Percentiles rank a stretch among this genome's conserved stretches.
These are phyloP conservation scores for Aureobasidium sp. DNA, from an alignment of 2,329 filamentous ascomycete species.

Conservation along the genomic window DNA sequence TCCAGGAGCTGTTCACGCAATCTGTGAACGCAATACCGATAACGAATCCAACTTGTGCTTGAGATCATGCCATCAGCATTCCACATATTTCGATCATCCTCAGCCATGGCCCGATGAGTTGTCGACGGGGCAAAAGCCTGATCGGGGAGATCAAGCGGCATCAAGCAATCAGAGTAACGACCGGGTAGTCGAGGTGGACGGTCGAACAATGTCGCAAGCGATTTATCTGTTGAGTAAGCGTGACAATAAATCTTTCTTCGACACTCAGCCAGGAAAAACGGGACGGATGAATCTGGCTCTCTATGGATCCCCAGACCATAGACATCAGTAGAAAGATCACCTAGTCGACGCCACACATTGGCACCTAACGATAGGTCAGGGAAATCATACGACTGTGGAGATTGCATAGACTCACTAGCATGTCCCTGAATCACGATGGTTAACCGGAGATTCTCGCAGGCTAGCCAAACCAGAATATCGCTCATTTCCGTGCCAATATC, in stretches of 20 bases:
- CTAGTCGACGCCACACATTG: constrained; percentile 17
- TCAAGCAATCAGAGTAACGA: constrained; percentile 15
- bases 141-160: constrained; percentile 19
- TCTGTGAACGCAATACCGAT: background rate
- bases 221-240: constrained; percentile 21
- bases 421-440: background rate
- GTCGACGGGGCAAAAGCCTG: background rate
- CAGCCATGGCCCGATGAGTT: too few species aligned
- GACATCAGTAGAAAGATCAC: constrained; percentile 62
- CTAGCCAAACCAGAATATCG: constrained; percentile 19
- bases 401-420: background rate
- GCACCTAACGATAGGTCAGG: background rate
- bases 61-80: background rate
- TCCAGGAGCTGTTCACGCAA: constrained; percentile 5
- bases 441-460: constrained; percentile 12
- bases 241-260: constrained; percentile 12
- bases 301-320: constrained; percentile 44
- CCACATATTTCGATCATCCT: too few species aligned
- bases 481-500: constrained; percentile 16
- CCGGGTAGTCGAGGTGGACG: constrained; percentile 20
- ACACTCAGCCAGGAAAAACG: constrained; percentile 21
- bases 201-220: constrained; percentile 20
- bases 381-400: too few species aligned
- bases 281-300: constrained; percentile 18
- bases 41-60: constrained; percentile 5